These are phyloP conservation scores for Backusella tarrabulga DNA, from an alignment of 192 early-diverging fungal species.

Conservation along the genomic window DNA sequence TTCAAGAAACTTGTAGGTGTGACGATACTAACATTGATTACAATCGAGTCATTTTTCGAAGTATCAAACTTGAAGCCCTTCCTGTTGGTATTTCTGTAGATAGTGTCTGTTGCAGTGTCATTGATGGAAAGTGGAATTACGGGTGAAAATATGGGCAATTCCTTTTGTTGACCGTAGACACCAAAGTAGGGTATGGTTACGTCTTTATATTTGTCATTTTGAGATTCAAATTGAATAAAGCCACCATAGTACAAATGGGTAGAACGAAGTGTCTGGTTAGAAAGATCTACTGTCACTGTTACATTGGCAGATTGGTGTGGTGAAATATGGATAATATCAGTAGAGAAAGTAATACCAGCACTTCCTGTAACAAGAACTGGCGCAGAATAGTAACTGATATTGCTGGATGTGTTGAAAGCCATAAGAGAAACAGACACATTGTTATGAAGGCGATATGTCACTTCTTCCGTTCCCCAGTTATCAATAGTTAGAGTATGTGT, in stretches of 20 bases:
- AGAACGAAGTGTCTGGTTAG: slow-evolving; percentile 4
- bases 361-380: not conserved
- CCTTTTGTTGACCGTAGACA: slow-evolving; percentile 38
- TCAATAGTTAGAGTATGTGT: slow-evolving; percentile 38
- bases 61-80: not conserved
- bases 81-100: not conserved
- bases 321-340: slow-evolving; percentile 8
- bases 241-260: slow-evolving; percentile 46
- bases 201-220: not conserved
- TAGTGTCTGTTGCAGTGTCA: not conserved
- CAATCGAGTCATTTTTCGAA: not conserved
- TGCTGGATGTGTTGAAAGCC: slow-evolving; percentile 29
- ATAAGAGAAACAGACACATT: slow-evolving; percentile 35
- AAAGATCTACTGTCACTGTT: slow-evolving; percentile 11
- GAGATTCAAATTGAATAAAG: slow-evolving; percentile 39
- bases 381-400: not conserved
- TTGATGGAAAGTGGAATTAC: not conserved
- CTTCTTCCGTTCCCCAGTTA: slow-evolving; percentile 37
- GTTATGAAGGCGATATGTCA: slow-evolving; percentile 39
- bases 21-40: slow-evolving; percentile 11
- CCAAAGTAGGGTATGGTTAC: slow-evolving; percentile 49
- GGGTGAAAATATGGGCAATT: slow-evolving; percentile 42
- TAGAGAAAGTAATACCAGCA: slow-evolving; percentile 20
- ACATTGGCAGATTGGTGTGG: slow-evolving; percentile 14
- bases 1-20: slow-evolving; percentile 18